Conservation (phyloP, 1,139 yeast genomes). For the Protomyces inouyei region DNA sequence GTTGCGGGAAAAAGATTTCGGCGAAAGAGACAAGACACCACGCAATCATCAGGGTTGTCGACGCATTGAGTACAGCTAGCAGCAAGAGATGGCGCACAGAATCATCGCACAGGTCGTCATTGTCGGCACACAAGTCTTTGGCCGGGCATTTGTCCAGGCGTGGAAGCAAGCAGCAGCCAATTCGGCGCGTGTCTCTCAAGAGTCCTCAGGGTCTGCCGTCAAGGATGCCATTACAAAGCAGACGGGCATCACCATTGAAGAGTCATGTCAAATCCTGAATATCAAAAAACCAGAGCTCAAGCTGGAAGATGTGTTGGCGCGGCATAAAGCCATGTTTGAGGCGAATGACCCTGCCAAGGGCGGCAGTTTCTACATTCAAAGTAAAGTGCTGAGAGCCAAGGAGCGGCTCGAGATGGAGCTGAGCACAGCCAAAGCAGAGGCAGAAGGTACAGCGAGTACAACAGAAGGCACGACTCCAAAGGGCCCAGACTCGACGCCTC, state of each 20-base stretch:
- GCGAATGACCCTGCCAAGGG: conserved; percentile 91
- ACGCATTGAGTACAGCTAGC: no score
- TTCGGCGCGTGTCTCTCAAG: conserved; percentile 47
- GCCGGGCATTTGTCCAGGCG: conserved; percentile 94
- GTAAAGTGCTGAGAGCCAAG: conserved; percentile 83
- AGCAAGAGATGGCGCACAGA: conserved; percentile 21
- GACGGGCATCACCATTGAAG: conserved; percentile 59
- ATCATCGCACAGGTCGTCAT: conserved; percentile 59
- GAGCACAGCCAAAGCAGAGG: conserved; percentile 1
- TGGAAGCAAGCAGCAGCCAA: conserved; percentile 91
- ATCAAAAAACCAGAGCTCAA: conserved; percentile 54
- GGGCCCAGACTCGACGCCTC: conserved; percentile 1
- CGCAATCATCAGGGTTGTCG: background rate
- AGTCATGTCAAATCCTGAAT: conserved; percentile 85
- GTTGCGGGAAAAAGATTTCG: no score
- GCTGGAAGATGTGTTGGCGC: conserved; percentile 60
- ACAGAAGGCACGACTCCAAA: background rate
- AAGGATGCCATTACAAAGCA: conserved; percentile 29
- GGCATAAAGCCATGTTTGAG: conserved; percentile 76
- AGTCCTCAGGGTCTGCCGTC: conserved; percentile 17
- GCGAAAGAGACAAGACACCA: no score
- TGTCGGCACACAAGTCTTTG: conserved; percentile 94
- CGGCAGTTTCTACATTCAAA: conserved; percentile 85
- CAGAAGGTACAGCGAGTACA: background rate
- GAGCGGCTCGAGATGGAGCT: conserved; percentile 45